Conservation (phyloP, 148 eudicot genomes). For the Chenopodium album region DNA sequence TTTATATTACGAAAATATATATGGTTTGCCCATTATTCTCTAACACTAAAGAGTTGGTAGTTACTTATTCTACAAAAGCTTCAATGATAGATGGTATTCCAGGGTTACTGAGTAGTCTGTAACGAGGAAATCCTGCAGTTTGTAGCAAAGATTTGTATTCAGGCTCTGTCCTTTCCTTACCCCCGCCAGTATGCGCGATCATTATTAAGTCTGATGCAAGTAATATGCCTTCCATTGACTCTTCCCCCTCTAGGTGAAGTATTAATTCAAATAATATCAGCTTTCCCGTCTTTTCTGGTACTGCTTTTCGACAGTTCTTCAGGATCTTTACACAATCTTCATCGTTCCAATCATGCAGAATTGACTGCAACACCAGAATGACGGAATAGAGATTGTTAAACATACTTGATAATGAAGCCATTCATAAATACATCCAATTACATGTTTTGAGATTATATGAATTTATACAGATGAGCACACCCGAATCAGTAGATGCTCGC, state of each 20-base stretch:
- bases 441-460: not conserved
- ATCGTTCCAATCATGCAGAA: constrained; percentile 47
- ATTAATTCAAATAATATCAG: constrained; percentile 30
- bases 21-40: too few relatives aligned
- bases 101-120: constrained; percentile 20
- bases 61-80: constrained; percentile 8
- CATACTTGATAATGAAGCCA: not conserved
- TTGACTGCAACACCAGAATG: constrained; percentile 26
- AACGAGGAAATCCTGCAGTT: constrained; percentile 33
- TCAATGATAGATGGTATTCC: constrained; percentile 34
- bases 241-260: constrained; percentile 27
- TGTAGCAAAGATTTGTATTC: constrained; percentile 29
- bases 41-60: not conserved
- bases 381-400: not conserved
- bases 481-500: not conserved
- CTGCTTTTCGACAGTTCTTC: constrained; percentile 33
- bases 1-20: too few relatives aligned
- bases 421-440: not conserved
- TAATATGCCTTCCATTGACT: constrained; percentile 23
- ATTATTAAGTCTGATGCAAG: not conserved
- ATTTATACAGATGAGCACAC: not conserved
- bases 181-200: constrained; percentile 17
- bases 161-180: constrained; percentile 39
- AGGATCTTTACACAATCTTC: constrained; percentile 37
- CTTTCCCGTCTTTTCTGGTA: constrained; percentile 33